Conservation (phyloP, 441 rosid genomes). For the Mallotus repandus region DNA sequence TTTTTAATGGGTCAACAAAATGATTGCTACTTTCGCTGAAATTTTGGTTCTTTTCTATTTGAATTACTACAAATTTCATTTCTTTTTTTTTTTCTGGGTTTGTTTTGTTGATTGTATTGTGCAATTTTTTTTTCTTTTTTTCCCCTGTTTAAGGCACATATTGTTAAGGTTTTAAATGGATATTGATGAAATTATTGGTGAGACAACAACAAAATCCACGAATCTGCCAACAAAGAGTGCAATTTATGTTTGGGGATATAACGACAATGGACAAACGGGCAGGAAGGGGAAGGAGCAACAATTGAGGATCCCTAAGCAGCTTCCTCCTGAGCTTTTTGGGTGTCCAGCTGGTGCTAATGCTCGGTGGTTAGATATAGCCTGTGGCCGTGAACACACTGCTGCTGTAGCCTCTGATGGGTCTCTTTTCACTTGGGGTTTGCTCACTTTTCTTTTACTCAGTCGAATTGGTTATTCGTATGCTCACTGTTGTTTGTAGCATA, state of each 20-base stretch:
- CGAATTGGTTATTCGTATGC: not conserved
- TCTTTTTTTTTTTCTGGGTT: not conserved
- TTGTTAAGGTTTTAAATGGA: constrained; percentile 43
- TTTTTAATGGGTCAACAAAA: not conserved
- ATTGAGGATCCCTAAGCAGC: constrained; percentile 87
- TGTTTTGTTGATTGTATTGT: not conserved
- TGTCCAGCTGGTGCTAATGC: constrained; percentile 77
- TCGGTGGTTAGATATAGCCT: constrained; percentile 85
- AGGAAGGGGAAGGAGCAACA: constrained; percentile 67
- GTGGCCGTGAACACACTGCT: constrained; percentile 93
- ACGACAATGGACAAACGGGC: constrained; percentile 90
- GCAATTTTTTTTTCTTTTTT: not conserved
- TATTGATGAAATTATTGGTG: constrained; percentile 69
- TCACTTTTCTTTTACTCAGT: constrained; percentile 14
- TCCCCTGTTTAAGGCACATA: not conserved
- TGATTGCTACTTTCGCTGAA: too few species aligned
- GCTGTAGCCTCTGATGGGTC: constrained; percentile 96
- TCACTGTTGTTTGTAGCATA: not conserved
- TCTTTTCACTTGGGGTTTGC: constrained; percentile 92
- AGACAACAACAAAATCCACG: constrained; percentile 38
- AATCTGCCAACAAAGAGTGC: constrained; percentile 79
- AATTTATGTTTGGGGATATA: constrained; percentile 96
- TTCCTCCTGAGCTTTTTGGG: constrained; percentile 87
- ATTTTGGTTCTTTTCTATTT: not conserved
- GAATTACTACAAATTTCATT: not conserved